These are phyloP conservation scores for Beauveria caledonica DNA, from an alignment of 2,329 filamentous ascomycete genomes.

Conservation along the genomic window DNA sequence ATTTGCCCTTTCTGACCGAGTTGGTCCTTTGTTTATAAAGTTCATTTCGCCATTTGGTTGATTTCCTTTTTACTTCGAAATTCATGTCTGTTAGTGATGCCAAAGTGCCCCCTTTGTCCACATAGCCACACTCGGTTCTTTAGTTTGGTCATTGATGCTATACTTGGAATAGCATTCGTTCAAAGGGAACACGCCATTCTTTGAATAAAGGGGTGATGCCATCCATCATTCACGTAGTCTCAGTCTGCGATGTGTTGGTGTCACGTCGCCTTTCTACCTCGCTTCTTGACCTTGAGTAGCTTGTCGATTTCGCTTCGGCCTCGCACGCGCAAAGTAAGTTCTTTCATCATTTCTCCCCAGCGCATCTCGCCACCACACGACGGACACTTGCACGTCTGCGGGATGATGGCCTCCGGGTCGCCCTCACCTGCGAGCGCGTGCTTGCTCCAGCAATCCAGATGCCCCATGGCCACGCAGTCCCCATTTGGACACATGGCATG, in stretches of 20 bases:
- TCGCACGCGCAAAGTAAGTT: slow-evolving; percentile 65
- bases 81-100: not conserved
- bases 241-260: not conserved
- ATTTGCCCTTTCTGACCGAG: too few species aligned
- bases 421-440: slow-evolving; percentile 36
- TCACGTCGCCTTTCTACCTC: slow-evolving; percentile 18
- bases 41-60: too few species aligned
- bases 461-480: slow-evolving; percentile 48
- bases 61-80: too few species aligned
- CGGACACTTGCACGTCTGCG: slow-evolving; percentile 62
- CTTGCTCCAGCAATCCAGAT: slow-evolving; percentile 51
- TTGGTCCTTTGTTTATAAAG: too few species aligned
- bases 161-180: not conserved
- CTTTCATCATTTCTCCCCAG: slow-evolving; percentile 77
- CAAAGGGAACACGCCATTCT: not conserved
- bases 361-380: slow-evolving; percentile 51
- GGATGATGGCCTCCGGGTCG: slow-evolving; percentile 45
- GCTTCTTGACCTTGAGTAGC: slow-evolving; percentile 49
- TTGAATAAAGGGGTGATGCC: not conserved
- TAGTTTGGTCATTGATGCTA: not conserved
- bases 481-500: slow-evolving; percentile 48
- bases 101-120: not conserved
- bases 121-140: not conserved
- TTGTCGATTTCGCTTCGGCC: slow-evolving; percentile 63
- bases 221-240: not conserved